Evolutionary conservation across 306 rosid species (phyloP).

Genomic region (Prunus campanulata): DNA sequence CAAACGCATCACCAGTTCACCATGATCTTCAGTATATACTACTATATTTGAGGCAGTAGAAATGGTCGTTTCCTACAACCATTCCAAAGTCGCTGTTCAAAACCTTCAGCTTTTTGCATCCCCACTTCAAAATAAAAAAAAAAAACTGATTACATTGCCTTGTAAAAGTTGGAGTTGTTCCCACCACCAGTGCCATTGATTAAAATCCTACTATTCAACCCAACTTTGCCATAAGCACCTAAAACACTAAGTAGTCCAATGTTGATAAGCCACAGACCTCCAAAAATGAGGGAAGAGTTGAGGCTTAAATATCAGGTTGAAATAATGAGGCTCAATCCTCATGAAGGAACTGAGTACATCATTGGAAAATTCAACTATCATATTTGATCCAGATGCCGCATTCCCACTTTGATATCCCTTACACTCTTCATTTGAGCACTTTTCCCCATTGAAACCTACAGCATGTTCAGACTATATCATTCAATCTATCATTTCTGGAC

Average conservation of each 20-base stretch:
- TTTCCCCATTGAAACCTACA: background rate
- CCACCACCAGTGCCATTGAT: background rate
- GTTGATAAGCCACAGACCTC: background rate
- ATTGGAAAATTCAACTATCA: background rate
- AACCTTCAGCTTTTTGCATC: background rate
- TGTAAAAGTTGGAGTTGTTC: background rate
- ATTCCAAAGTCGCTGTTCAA: background rate
- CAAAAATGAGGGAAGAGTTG: background rate
- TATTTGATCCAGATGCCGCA: background rate
- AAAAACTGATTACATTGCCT: background rate
- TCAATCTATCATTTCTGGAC: background rate
- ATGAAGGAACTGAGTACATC: no score
- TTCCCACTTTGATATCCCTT: background rate
- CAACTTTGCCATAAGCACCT: background rate
- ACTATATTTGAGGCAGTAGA: background rate
- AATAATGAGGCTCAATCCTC: no score
- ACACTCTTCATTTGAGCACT: background rate
- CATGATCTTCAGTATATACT: background rate
- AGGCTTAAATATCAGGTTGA: background rate
- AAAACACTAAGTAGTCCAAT: background rate
- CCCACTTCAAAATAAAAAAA: background rate
- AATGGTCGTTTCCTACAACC: background rate
- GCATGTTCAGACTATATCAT: background rate
- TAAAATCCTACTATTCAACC: background rate
- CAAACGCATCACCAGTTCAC: background rate